phyloP scores from a whole-genome alignment of 2,329 filamentous ascomycete species.

The Botrytis medusae region DNA sequence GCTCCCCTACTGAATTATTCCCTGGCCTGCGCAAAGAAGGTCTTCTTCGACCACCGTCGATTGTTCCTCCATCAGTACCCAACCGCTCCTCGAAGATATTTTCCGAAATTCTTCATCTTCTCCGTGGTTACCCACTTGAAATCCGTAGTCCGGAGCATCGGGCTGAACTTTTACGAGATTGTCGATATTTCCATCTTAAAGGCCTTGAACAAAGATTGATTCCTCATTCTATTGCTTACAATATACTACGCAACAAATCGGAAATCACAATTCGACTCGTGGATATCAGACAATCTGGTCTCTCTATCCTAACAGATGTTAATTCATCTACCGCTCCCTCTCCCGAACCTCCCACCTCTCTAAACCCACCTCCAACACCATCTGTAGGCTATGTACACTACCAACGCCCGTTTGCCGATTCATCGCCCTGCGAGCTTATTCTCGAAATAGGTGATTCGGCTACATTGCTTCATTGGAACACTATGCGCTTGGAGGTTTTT shows the following conservation, averaged over 20 bases:
- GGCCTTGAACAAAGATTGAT: conserved; percentile 87
- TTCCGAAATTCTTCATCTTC: conserved; percentile 73
- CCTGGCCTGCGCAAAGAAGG: conserved; percentile 78
- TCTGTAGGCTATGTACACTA: conserved; percentile 68
- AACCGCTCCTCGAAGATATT: conserved; percentile 83
- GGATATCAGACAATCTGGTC: conserved; percentile 84
- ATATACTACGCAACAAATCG: conserved; percentile 62
- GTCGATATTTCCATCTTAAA: conserved; percentile 89
- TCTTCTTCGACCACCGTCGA: conserved; percentile 82
- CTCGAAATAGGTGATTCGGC: conserved; percentile 70
- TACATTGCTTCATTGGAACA: conserved; percentile 52
- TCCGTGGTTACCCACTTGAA: conserved; percentile 79
- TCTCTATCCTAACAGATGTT: conserved; percentile 60
- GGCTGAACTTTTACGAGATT: conserved; percentile 75
- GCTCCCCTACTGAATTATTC: conserved; percentile 75
- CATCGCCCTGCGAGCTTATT: conserved; percentile 69
- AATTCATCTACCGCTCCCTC: conserved; percentile 35
- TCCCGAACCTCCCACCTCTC: conserved; percentile 28
- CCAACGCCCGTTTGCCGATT: conserved; percentile 81
- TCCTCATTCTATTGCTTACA: conserved; percentile 72
- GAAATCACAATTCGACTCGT: conserved; percentile 81
- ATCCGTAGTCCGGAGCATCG: conserved; percentile 77
- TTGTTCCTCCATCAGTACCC: conserved; percentile 77
- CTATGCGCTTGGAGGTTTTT: conserved; percentile 59
- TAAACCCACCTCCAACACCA: conserved; percentile 24